Conservation (phyloP, 257 asterid genomes). For the Primulina eburnea region DNA sequence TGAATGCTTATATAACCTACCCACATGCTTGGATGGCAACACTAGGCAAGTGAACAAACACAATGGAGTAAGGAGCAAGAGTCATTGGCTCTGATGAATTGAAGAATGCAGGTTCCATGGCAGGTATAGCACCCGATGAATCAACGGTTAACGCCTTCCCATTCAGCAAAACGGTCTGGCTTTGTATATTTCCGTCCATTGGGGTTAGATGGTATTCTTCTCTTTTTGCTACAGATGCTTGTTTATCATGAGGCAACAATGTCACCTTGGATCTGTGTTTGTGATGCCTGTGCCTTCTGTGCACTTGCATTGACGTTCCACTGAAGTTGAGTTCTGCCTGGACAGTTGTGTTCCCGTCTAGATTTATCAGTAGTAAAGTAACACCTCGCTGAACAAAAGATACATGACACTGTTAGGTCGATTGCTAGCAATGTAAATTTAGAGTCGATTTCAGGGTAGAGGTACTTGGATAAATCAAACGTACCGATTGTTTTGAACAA, state of each 20-base stretch:
- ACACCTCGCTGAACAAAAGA: constrained; percentile 47
- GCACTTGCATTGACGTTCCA: constrained; percentile 11
- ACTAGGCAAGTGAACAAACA: constrained; percentile 47
- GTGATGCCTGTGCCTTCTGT: constrained; percentile 26
- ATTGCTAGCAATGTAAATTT: not conserved
- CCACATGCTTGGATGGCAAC: constrained; percentile 46
- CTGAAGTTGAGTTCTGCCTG: constrained; percentile 27
- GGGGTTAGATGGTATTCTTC: constrained; percentile 69
- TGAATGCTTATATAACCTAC: constrained; percentile 8
- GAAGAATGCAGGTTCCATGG: constrained; percentile 37
- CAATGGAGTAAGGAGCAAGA: constrained; percentile 55
- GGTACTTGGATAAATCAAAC: constrained; percentile 17
- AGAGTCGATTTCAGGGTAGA: not conserved
- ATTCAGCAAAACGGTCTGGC: constrained; percentile 57
- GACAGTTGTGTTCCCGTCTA: constrained; percentile 39
- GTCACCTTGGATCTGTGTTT: constrained; percentile 15
- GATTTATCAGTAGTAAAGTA: constrained; percentile 49
- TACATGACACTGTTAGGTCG: not conserved
- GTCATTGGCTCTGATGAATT: constrained; percentile 41
- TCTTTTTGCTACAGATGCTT: constrained; percentile 26
- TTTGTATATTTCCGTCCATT: constrained; percentile 41
- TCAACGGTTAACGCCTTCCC: constrained; percentile 43
- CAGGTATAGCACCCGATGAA: constrained; percentile 47
- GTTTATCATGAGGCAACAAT: constrained; percentile 20
- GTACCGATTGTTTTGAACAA: constrained; percentile 62